Evolutionary conservation across 805 yeast species (phyloP), one percentile per base, ranked within the genome.

Genomic region (Scheffersomyces spartinae): DNA sequence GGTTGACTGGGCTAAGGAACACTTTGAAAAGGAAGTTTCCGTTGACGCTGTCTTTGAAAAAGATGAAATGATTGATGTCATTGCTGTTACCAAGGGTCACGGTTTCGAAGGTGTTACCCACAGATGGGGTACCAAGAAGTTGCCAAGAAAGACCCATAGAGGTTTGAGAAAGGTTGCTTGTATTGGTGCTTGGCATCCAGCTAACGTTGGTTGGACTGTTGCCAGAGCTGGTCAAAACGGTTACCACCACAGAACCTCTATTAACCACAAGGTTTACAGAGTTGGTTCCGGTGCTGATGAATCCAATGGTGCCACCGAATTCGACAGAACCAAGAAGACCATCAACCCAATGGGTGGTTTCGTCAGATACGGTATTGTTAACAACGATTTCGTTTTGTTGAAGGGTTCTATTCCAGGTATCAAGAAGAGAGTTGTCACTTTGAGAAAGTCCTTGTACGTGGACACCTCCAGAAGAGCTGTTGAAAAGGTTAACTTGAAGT

Each of bases 121-220:
- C 85, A 84, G 99, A 83, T 91, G 97, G 97, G 99, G 99, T 65
- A 91, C 98, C 81, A 93, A 86, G 86, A 86, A 81, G 78, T 75
- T 91, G 52, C 98, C 99, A 71, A 85, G 99, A 76, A 91, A 91
- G 94, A 91, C 99, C 66, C 99, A 91, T 71, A 86, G 97, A 82
- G 99, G 99, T 88, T 74, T 88, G 65, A 85, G 99, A 80, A 91
- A 91, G 84, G 99, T 91, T 71, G 99, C 98, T 61, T 91, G 99
- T 84, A 91, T 91, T 60, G 99, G 99, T 79, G 96, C 99, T 63
- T 91, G 99, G 99, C 98, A 91, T 75, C 99, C 99, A 68, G 79
- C 95, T 74, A 95, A 85, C 77, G 99, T 91, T 64, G 72, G 76
- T 69, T 88, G 94, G 94, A 83, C 97, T 60, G 99, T 91, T 68